Percentiles rank a stretch among this genome's conserved stretches.
These are phyloP conservation scores for Ottelia alismoides DNA, from an alignment of 106 monocot species.

Conservation along the genomic window DNA sequence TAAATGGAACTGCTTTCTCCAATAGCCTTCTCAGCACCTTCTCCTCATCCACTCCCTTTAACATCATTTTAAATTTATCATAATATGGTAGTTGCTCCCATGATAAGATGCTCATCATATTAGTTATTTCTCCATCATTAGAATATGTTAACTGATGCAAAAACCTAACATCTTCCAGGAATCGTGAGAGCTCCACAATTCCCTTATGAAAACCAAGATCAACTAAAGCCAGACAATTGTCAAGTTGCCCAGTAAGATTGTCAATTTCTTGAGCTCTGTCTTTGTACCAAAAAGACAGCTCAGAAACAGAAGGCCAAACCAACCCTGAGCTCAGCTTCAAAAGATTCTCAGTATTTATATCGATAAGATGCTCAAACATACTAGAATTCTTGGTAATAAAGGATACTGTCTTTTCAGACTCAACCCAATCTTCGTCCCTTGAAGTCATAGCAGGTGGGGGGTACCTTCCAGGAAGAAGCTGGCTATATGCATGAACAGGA, in stretches of 20 bases:
- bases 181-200: slow-evolving; percentile 44
- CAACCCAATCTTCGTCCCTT: slow-evolving; percentile 90
- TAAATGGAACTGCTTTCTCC: slow-evolving; percentile 76
- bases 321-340: slow-evolving; percentile 38
- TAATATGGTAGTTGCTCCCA: slow-evolving; percentile 86
- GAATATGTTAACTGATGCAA: slow-evolving; percentile 70
- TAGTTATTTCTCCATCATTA: slow-evolving; percentile 30
- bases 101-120: slow-evolving; percentile 39
- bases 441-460: slow-evolving; percentile 31
- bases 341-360: slow-evolving; percentile 54
- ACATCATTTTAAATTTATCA: slow-evolving; percentile 79
- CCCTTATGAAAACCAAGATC: slow-evolving; percentile 69
- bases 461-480: slow-evolving; percentile 68
- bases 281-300: slow-evolving; percentile 74
- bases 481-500: slow-evolving; percentile 72
- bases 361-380: slow-evolving; percentile 16
- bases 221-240: slow-evolving; percentile 65
- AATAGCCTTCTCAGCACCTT: slow-evolving; percentile 36
- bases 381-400: slow-evolving; percentile 29
- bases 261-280: slow-evolving; percentile 84
- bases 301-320: slow-evolving; percentile 61
- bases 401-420: slow-evolving; percentile 52
- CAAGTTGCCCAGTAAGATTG: slow-evolving; percentile 75
- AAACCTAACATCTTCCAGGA: slow-evolving; percentile 63
- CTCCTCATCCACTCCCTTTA: slow-evolving; percentile 52